Base-by-base conservation (phyloP, 805 yeast genomes). In the Sungouiozyma intestinalis region DNA sequence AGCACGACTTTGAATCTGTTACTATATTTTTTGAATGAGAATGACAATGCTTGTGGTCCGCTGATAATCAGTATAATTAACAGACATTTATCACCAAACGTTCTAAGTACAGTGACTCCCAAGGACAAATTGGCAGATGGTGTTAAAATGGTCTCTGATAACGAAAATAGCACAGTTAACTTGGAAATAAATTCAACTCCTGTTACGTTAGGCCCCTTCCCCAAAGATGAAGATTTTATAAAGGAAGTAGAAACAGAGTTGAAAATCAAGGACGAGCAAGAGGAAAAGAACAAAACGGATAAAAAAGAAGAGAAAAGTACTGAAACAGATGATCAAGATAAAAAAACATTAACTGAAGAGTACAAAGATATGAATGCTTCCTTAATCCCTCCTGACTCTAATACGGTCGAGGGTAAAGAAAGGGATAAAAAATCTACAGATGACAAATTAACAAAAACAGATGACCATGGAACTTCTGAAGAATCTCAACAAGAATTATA, bases 1-100 rank as follows among this genome's bases (percentile, higher is more conserved):
- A 79, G 84, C 48, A 87, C 96, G 1, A 77, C 94, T 3, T 72
- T 90, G 55, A 92, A 87, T 58, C 66, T 90, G 51, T 71, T 92
- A 48, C 68, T 92, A 41, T 85, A 85, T 58, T 90, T 87, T 52
- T 64, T 92, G 42, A 94, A 86, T 58, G 97, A 90, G 56, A 85
- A 87, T 58, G 97, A 87, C 62, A 81, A 82, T 8, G 79, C 80
- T 42, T 97, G 97, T 35, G 97, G 97, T 2, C 81, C 88, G 2
- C 74, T 90, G 33, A 69, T 90, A 41, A 85, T 92, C 38, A 70
- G 96, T 51, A 72, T 86, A 39, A 79, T 92, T 48, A 92, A 92
- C 65, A 88, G 86, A 63, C 78, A 85, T 59, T 70, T 92, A 52
- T 79, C 73, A 35, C 71, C 72, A 14, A 62, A 65, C 35, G 54